Evolutionary conservation across 2,329 filamentous ascomycete genomes (phyloP).

Genomic region (Fusarium succisae): DNA sequence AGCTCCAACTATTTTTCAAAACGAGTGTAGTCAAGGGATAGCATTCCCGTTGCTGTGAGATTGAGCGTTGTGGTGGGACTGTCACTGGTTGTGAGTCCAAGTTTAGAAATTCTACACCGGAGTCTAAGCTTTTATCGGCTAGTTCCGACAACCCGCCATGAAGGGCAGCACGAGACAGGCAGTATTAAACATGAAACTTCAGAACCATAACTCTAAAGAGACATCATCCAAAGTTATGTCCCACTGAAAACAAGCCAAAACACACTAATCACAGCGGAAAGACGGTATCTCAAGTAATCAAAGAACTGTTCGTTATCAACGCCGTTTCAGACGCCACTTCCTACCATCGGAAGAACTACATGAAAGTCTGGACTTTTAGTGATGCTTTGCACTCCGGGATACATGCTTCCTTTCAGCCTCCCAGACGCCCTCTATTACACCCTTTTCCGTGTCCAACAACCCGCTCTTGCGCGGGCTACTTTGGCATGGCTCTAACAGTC

Average conservation of each 20-base stretch:
- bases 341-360: conserved; percentile 43
- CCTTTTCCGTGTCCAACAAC: conserved; percentile 40
- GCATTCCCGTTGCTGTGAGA: conserved; percentile 15
- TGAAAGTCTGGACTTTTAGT: conserved; percentile 43
- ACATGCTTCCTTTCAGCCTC: conserved; percentile 34
- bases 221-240: background rate
- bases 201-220: background rate
- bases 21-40: background rate
- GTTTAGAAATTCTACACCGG: conserved; percentile 16
- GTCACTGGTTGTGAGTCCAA: conserved; percentile 4
- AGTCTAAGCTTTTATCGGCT: conserved; percentile 38
- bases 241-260: background rate
- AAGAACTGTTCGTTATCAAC: conserved; percentile 41
- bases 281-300: conserved; percentile 10
- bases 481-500: conserved; percentile 28
- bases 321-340: conserved; percentile 43
- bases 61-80: background rate
- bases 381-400: conserved; percentile 38
- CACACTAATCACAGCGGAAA: background rate
- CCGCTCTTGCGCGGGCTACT: conserved; percentile 19
- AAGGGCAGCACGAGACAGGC: background rate
- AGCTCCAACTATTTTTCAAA: conserved; percentile 1
- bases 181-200: background rate
- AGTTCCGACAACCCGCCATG: conserved; percentile 10
- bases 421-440: conserved; percentile 41